phyloP scores from a whole-genome alignment of 805 yeast species.

The Pichia paraexigua region DNA sequence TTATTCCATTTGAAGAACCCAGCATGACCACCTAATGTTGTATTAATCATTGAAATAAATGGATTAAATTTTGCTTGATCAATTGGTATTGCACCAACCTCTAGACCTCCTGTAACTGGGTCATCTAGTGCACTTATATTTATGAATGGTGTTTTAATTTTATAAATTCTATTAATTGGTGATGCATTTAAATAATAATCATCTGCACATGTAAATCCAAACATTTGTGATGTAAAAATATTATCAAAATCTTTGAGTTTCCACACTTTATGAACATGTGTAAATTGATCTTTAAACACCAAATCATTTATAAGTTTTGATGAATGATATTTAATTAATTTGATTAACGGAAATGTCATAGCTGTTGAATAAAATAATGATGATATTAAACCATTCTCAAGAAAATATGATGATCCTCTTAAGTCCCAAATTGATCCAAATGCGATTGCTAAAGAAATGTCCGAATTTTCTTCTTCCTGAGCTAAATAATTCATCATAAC shows the following conservation, averaged over 20 bases:
- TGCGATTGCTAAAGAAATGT: conserved; percentile 47
- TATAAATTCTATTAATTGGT: conserved; percentile 41
- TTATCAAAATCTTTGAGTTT: conserved; percentile 55
- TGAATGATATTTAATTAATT: conserved; percentile 36
- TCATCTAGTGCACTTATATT: conserved; percentile 65
- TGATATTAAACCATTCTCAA: conserved; percentile 39
- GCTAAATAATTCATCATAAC: conserved; percentile 68
- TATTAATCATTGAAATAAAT: conserved; percentile 45
- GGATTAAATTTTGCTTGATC: conserved; percentile 50
- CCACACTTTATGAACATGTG: conserved; percentile 13
- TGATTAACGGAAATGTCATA: conserved; percentile 40
- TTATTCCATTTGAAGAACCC: conserved; percentile 65
- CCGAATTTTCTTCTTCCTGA: conserved; percentile 43
- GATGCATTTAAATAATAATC: conserved; percentile 64
- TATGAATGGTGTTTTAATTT: conserved; percentile 55
- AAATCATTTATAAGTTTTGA: conserved; percentile 29
- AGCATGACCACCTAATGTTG: conserved; percentile 72
- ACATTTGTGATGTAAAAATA: conserved; percentile 52
- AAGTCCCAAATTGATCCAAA: conserved; percentile 75
- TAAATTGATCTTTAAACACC: conserved; percentile 17
- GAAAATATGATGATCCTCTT: conserved; percentile 35
- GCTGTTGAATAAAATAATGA: conserved; percentile 40
- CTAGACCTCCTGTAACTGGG: conserved; percentile 51
- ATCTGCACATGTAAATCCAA: conserved; percentile 53
- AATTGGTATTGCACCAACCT: conserved; percentile 39